phyloP scores from a whole-genome alignment of 2,329 filamentous ascomycete genomes.

The Penicillium sp. region DNA sequence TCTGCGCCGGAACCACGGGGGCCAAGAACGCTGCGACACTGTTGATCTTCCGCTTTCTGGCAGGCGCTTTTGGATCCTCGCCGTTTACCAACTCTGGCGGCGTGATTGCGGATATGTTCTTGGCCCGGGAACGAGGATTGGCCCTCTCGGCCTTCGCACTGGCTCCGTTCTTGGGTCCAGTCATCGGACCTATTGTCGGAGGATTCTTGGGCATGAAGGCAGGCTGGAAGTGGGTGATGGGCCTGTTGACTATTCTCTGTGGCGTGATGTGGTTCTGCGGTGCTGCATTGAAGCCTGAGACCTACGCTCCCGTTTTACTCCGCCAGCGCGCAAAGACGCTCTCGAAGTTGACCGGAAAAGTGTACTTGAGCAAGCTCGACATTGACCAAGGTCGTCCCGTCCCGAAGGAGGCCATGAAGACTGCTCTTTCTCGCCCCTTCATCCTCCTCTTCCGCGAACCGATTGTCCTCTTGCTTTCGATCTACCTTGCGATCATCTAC shows the following conservation, averaged over 20 bases:
- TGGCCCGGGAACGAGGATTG: conserved; percentile 54
- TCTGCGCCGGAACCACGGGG: conserved; percentile 62
- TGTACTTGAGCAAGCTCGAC: conserved; percentile 47
- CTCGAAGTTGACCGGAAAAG: conserved; percentile 53
- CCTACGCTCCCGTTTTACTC: conserved; percentile 55
- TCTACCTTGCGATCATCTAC: conserved; percentile 55
- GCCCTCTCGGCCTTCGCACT: conserved; percentile 66
- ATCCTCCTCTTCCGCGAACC: conserved; percentile 53
- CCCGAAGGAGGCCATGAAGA: conserved; percentile 44
- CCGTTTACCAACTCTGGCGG: conserved; percentile 64
- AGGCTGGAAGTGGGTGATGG: conserved; percentile 71
- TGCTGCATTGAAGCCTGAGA: conserved; percentile 35
- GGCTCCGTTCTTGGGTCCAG: conserved; percentile 68
- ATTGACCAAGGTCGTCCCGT: conserved; percentile 46
- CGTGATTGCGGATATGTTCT: conserved; percentile 64
- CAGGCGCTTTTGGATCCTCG: conserved; percentile 62
- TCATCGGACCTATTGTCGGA: conserved; percentile 65
- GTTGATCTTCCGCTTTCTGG: conserved; percentile 68
- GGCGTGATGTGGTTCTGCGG: conserved; percentile 56
- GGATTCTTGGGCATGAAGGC: conserved; percentile 65
- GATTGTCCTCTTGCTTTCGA: conserved; percentile 53
- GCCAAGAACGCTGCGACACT: conserved; percentile 60
- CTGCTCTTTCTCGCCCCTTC: conserved; percentile 53
- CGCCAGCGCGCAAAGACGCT: conserved; percentile 52
- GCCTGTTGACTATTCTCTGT: conserved; percentile 64